Evolutionary conservation across 2,329 filamentous ascomycete species (phyloP).

Genomic region (Onygena corvina): DNA sequence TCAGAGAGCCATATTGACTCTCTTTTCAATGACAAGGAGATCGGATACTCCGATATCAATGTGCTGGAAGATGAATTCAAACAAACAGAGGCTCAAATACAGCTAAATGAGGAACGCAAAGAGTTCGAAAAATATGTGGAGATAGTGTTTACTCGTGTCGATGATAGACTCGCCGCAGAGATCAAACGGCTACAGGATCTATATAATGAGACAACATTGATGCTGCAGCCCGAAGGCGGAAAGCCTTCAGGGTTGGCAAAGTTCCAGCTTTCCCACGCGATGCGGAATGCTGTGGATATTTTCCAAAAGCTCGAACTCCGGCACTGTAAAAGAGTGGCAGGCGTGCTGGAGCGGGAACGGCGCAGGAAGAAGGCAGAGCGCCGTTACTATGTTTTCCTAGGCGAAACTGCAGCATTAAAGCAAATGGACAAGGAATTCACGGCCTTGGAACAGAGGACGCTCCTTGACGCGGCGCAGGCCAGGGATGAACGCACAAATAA

Average conservation of each 20-base stretch:
- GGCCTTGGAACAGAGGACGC: slow-evolving; percentile 40
- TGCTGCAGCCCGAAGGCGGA: slow-evolving; percentile 29
- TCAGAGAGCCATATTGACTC: slow-evolving; percentile 42
- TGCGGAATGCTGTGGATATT: slow-evolving; percentile 36
- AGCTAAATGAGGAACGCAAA: slow-evolving; percentile 42
- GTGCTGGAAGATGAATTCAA: slow-evolving; percentile 45
- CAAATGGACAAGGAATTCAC: slow-evolving; percentile 39
- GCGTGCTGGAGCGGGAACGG: slow-evolving; percentile 43
- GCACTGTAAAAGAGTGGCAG: slow-evolving; percentile 39
- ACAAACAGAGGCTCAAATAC: slow-evolving; percentile 39
- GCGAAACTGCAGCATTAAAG: slow-evolving; percentile 41
- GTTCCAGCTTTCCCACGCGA: slow-evolving; percentile 32
- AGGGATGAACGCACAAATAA: slow-evolving; percentile 39
- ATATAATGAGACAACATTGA: slow-evolving; percentile 34
- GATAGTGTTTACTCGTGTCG: slow-evolving; percentile 41
- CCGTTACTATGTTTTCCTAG: slow-evolving; percentile 40
- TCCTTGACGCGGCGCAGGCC: slow-evolving; percentile 39
- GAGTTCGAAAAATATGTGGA: slow-evolving; percentile 42
- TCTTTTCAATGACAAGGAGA: slow-evolving; percentile 45
- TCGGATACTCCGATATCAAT: slow-evolving; percentile 47
- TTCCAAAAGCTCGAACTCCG: slow-evolving; percentile 39
- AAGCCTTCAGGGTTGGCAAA: slow-evolving; percentile 22
- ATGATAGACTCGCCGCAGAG: slow-evolving; percentile 38
- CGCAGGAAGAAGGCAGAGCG: slow-evolving; percentile 44
- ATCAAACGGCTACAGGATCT: slow-evolving; percentile 38